Base-by-base conservation (phyloP, 2,329 filamentous ascomycete species). In the Volutella citrinella region DNA sequence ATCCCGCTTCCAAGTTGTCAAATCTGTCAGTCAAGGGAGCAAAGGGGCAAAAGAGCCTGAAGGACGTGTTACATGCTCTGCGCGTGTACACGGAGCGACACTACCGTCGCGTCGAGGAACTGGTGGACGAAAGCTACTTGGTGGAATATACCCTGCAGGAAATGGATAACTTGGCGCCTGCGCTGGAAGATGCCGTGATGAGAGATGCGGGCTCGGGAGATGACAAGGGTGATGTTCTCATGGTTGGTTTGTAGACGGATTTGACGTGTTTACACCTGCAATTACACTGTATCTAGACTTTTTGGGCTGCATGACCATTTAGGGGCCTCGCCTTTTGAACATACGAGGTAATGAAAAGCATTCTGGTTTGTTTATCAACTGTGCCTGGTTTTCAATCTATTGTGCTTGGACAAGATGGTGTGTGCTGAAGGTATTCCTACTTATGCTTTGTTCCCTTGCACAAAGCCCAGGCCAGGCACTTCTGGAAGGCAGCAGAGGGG, bases 101-200 rank as follows among this genome's bases (percentile, higher is more conserved):
- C 61, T 96, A 95, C 61, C 84, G 83, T 61, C 76, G 91, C 34
- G 76, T 93, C 49, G 90, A 95, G 59, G 91, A 95, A 55, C 67
- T 96, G 50, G 80, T 90, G 24, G 91, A 97, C 57, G 93, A 97
- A 68, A 95, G 90, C 56, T 97, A 90, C 64, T 65, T 98, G 52
- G 78, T 97, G 24, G 88, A 95, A 63, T 97, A 94, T 74, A 94
- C 91, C 43, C 69, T 97, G 43, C 77, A 82, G 54, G 87, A 95
- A 67, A 97, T 97, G 90, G 89, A 95, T 55, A 84, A 74, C 58
- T 72, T 83, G 42, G 70, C 69, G 24, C 72, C 74, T 7, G 51
- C 63, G 27, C 41, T 65, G 34, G 60, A 59, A 20, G 55, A 55
- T 7, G 49, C 56, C 9, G n/a, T n/a, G n/a, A n/a, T n/a, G n/a